Conservation (phyloP, 192 early-diverging fungal species). For the Chytriomyces sp. region DNA sequence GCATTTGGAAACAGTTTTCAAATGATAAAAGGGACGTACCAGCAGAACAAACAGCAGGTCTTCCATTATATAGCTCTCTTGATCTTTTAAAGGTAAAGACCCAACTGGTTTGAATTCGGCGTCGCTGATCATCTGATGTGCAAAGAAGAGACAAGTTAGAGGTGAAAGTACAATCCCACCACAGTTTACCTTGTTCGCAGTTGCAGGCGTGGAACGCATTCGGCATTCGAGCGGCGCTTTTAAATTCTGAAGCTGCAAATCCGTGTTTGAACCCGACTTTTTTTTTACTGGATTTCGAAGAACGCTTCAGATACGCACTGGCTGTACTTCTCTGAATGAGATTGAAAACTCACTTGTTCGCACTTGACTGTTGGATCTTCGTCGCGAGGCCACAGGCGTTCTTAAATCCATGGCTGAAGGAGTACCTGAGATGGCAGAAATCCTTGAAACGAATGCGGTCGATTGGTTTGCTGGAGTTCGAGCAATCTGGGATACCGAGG, state of each 20-base stretch:
- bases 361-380: conserved; percentile 3
- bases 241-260: background rate
- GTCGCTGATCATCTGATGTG: background rate
- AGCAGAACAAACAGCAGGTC: conserved; percentile 88
- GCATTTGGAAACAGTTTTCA: background rate
- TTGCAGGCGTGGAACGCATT: background rate
- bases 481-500: conserved; percentile 6
- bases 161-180: background rate
- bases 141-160: background rate
- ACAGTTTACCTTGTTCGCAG: background rate
- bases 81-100: conserved; percentile 42
- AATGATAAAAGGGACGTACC: conserved; percentile 45
- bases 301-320: background rate
- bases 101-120: conserved; percentile 20
- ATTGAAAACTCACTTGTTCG: background rate
- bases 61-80: conserved; percentile 85
- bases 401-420: background rate
- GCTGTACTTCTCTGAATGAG: background rate
- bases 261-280: background rate
- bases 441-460: background rate
- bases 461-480: background rate
- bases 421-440: conserved; percentile 11
- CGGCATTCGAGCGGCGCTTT: background rate
- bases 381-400: background rate
- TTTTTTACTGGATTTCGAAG: conserved; percentile 2